phyloP scores from a whole-genome alignment of 1,284 basidiomycete species.

The Veloboletus limbatus region DNA sequence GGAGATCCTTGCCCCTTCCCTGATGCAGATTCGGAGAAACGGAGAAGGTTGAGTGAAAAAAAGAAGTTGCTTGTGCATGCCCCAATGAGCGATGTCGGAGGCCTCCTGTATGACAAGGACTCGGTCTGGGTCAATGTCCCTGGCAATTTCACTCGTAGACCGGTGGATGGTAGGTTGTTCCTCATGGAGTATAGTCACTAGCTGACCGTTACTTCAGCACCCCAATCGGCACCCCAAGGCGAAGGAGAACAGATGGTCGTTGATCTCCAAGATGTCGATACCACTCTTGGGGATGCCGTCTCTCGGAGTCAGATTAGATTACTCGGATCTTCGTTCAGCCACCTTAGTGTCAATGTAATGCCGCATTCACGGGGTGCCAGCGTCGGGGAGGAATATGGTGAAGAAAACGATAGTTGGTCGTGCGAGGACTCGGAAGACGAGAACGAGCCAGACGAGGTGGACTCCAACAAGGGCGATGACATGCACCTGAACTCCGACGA shows the following conservation, averaged over 20 bases:
- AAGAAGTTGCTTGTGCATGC: constrained; percentile 92
- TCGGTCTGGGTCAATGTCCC: constrained; percentile 98
- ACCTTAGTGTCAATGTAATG: constrained; percentile 38
- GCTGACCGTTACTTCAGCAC: constrained; percentile 31
- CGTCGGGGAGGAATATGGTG: constrained; percentile 22
- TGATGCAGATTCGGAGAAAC: constrained; percentile 88
- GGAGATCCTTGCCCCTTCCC: constrained; percentile 95
- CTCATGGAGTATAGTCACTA: background rate
- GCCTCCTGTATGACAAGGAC: constrained; percentile 97
- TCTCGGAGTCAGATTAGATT: constrained; percentile 82
- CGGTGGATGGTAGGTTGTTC: constrained; percentile 49
- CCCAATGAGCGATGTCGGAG: constrained; percentile 98
- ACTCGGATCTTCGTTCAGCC: constrained; percentile 75
- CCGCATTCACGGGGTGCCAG: constrained; percentile 27
- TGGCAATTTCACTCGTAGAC: constrained; percentile 83
- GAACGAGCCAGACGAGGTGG: constrained; percentile 26
- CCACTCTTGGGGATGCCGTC: constrained; percentile 84
- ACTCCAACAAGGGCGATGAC: constrained; percentile 27
- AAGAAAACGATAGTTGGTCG: constrained; percentile 3
- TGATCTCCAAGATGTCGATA: constrained; percentile 84
- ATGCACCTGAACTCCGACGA: constrained; percentile 12
- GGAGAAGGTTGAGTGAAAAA: constrained; percentile 92
- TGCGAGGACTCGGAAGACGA: constrained; percentile 26
- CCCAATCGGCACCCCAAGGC: constrained; percentile 55
- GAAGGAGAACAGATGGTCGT: constrained; percentile 99